A percentile compares a stretch with the other conserved stretches of the same genome.
These are phyloP conservation scores for Ramaria sp. DNA, from an alignment of 768 basidiomycete species.

Conservation along the genomic window DNA sequence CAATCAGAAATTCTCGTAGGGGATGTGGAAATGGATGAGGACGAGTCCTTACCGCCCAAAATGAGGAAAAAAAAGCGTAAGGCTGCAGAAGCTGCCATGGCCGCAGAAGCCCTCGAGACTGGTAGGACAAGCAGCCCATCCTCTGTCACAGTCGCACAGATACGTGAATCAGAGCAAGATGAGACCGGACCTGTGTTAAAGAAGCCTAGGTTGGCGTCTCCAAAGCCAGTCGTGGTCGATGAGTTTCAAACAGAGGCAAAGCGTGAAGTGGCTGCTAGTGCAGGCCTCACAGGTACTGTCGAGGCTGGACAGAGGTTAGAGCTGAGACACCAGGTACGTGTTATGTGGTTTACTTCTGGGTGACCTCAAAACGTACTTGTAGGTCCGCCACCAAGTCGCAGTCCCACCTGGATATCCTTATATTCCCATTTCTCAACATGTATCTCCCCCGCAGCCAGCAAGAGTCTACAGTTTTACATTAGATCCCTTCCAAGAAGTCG, in stretches of 20 bases:
- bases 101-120: constrained; percentile 7
- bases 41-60: constrained; percentile 15
- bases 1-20: constrained; percentile 12
- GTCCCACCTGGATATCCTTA: constrained; percentile 90
- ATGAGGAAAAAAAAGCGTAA: constrained; percentile 37
- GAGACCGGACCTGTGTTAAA: constrained; percentile 39
- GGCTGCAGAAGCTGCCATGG: constrained; percentile 13
- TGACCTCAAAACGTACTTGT: neutral
- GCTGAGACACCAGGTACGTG: constrained; percentile 66
- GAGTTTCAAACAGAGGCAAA: constrained; percentile 93
- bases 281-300: constrained; percentile 69
- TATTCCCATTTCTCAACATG: constrained; percentile 79
- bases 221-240: constrained; percentile 74
- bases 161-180: constrained; percentile 20
- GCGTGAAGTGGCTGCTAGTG: constrained; percentile 81
- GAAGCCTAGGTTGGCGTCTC: constrained; percentile 48
- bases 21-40: constrained; percentile 20
- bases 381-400: constrained; percentile 95
- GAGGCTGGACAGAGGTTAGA: constrained; percentile 63
- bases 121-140: constrained; percentile 13
- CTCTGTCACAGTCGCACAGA: constrained; percentile 8
- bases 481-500: constrained; percentile 95
- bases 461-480: constrained; percentile 92
- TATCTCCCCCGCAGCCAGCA: constrained; percentile 84
- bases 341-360: neutral